phyloP scores from a whole-genome alignment of 2,329 filamentous ascomycete species.

The Penicillium sp. region DNA sequence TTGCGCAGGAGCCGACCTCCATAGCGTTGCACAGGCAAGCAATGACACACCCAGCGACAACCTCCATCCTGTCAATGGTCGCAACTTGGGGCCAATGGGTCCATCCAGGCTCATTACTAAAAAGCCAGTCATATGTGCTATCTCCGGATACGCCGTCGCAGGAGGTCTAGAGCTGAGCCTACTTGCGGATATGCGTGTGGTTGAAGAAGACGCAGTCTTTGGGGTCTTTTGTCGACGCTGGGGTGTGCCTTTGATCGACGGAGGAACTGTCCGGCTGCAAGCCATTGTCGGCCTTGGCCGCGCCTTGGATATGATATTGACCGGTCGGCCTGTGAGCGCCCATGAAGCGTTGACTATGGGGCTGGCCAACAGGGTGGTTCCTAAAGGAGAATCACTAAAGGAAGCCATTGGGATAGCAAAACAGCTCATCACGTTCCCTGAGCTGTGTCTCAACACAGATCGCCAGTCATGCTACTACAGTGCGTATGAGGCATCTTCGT shows the following conservation, averaged over 20 bases:
- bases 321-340: slow-evolving; percentile 49
- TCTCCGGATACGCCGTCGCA: slow-evolving; percentile 54
- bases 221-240: slow-evolving; percentile 56
- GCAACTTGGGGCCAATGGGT: slow-evolving; percentile 50
- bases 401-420: slow-evolving; percentile 50
- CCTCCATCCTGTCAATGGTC: slow-evolving; percentile 32
- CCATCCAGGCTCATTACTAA: slow-evolving; percentile 49
- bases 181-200: slow-evolving; percentile 53
- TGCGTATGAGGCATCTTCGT: slow-evolving; percentile 47
- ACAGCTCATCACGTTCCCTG: slow-evolving; percentile 49
- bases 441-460: slow-evolving; percentile 53
- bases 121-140: slow-evolving; percentile 54
- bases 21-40: slow-evolving; percentile 37
- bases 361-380: slow-evolving; percentile 53
- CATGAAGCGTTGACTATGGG: slow-evolving; percentile 52
- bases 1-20: slow-evolving; percentile 54
- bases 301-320: slow-evolving; percentile 57
- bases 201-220: slow-evolving; percentile 53
- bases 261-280: slow-evolving; percentile 53
- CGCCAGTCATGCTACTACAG: slow-evolving; percentile 50
- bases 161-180: slow-evolving; percentile 54
- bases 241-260: slow-evolving; percentile 52
- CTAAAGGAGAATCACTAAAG: slow-evolving; percentile 48
- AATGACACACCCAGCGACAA: slow-evolving; percentile 12
- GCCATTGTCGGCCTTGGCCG: slow-evolving; percentile 52